A percentile compares a stretch with the other conserved stretches of the same genome.
Conservation (phyloP, 352 stramenopile species). For the Globisporangium uncinulatum region DNA sequence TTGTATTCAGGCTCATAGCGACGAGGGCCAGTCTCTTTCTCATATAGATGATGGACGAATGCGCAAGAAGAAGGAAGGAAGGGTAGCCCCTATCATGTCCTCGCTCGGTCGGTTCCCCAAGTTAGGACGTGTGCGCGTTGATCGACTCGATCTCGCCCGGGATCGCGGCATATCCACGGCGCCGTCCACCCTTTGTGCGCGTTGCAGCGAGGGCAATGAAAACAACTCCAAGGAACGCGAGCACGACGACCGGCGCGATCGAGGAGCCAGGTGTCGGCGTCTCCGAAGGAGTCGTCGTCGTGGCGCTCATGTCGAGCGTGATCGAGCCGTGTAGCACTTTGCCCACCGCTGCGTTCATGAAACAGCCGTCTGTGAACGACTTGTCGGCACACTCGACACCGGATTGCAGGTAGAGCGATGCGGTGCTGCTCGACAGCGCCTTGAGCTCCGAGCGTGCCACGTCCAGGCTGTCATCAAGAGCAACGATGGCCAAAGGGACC, state of each 20-base stretch:
- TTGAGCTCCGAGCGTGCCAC: neutral
- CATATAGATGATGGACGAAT: no score
- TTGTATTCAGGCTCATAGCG: no score
- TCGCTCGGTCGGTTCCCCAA: no score
- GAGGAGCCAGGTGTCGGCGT: neutral
- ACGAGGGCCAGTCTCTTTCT: no score
- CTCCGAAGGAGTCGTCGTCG: neutral
- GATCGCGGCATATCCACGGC: slow-evolving; percentile 8
- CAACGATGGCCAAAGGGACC: neutral
- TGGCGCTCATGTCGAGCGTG: slow-evolving; percentile 3
- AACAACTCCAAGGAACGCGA: neutral
- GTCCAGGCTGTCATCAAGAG: neutral
- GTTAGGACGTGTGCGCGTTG: neutral
- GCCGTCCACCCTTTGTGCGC: slow-evolving; percentile 2
- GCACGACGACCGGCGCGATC: neutral
- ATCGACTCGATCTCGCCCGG: slow-evolving; percentile 6
- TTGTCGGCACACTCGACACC: slow-evolving; percentile 4
- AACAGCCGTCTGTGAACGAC: slow-evolving; percentile 3
- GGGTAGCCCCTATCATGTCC: no score
- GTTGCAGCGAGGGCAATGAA: slow-evolving; percentile 3
- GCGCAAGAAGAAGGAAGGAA: no score
- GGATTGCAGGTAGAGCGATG: slow-evolving; percentile 5
- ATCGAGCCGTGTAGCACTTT: slow-evolving; percentile 4
- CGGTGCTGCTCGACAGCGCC: neutral
- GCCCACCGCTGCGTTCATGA: slow-evolving; percentile 7